Evolutionary conservation across 345 rosid genomes (phyloP), one percentile per base, ranked within the genome.

Genomic region (Lagerstroemia speciosa): DNA sequence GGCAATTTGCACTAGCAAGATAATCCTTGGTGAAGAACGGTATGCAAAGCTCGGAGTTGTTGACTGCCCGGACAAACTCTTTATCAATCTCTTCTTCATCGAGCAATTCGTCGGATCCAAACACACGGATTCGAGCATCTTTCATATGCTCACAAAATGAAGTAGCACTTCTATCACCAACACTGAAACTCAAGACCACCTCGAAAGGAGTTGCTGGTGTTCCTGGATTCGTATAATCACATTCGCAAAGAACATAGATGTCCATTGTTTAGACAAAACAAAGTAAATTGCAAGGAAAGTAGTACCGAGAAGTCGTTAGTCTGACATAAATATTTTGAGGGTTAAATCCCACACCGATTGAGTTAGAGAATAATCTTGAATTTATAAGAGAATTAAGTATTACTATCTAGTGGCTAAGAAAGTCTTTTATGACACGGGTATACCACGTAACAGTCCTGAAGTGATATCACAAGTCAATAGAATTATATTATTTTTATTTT

Each of bases 21-120:
- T 62, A 71, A 9, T 33, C 31, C 68, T 0, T 64, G 73, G 73
- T 43, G 67, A 71, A 71, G 73, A 71, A 46, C 19, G 73, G 73
- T n/a, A 71, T 38, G 14, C 50, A 63, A 11, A 71, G 15, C 48
- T 46, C 50, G 27, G 67, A 62, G 57, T 30, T 10, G 48, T 71
- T 14, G 20, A 34, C 50, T 17, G 63, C 73, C 33, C 33, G 5
- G 43, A 33, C 17, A 22, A 71, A 27, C 67, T 32, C 43, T 2
- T 29, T 6, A 2, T 17, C 36, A 20, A 64, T 63, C 41, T 43
- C 41, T 48, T 46, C n/a, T 9, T 53, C 40, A 3, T 32, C 33
- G 16, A 62, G 38, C 60, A 29, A 57, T 52, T 63, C 50, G 8
- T 62, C 62, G 2, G 31, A 45, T 24, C 61, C 31, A 14, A 32